These are phyloP conservation scores for Mediolabrus comicus DNA, from an alignment of 108 stramenopile species.

Conservation along the genomic window DNA sequence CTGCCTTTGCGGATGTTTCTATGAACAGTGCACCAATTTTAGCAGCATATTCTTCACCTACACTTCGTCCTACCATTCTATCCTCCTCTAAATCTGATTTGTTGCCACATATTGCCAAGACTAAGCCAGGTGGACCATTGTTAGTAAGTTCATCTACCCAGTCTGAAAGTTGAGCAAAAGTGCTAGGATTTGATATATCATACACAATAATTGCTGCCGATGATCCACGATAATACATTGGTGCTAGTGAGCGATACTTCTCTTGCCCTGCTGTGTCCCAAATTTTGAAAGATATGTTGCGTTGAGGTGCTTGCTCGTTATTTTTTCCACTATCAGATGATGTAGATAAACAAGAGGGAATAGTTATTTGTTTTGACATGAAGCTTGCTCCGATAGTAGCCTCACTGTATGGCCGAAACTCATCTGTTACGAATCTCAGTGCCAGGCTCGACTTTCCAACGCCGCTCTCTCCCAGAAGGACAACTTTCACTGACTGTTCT, in stretches of 20 bases:
- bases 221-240: slow-evolving; percentile 76
- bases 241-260: slow-evolving; percentile 81
- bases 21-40: slow-evolving; percentile 61
- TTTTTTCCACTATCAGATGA: neutral
- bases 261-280: slow-evolving; percentile 95
- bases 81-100: slow-evolving; percentile 44
- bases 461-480: slow-evolving; percentile 58
- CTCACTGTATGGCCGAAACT: slow-evolving; percentile 54
- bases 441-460: slow-evolving; percentile 62
- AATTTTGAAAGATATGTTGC: slow-evolving; percentile 58
- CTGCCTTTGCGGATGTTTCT: slow-evolving; percentile 71
- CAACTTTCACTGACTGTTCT: slow-evolving; percentile 47
- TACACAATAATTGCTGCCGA: slow-evolving; percentile 53
- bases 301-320: slow-evolving; percentile 5
- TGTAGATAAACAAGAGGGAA: neutral
- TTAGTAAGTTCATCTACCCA: slow-evolving; percentile 40
- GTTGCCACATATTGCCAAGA: slow-evolving; percentile 52
- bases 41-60: slow-evolving; percentile 53
- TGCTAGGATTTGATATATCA: slow-evolving; percentile 45
- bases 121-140: slow-evolving; percentile 38
- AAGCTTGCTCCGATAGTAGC: slow-evolving; percentile 66
- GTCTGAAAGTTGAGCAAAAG: slow-evolving; percentile 35
- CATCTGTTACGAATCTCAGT: slow-evolving; percentile 51
- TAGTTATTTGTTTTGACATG: slow-evolving; percentile 42
- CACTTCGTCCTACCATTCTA: slow-evolving; percentile 23